A percentile compares a stretch with the other conserved stretches of the same genome.
These are phyloP conservation scores for Raffaelea ambrosiae DNA, from an alignment of 2,329 filamentous ascomycete genomes.

Conservation along the genomic window DNA sequence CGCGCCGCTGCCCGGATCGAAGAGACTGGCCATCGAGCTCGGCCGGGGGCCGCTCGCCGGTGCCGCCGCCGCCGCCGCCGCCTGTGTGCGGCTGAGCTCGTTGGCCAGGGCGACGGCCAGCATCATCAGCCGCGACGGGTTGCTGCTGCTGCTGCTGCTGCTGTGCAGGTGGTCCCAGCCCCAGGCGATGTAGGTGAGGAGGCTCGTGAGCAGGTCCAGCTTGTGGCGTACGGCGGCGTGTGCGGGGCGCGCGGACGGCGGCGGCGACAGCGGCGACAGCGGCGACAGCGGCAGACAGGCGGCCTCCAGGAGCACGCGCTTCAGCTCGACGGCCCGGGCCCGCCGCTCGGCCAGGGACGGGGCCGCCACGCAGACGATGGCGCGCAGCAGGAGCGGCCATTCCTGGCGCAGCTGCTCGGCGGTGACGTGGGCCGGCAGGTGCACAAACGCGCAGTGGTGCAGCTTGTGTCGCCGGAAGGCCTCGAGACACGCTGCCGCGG, in stretches of 20 bases:
- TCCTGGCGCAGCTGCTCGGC: slow-evolving; percentile 21
- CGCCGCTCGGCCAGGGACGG: slow-evolving; percentile 19
- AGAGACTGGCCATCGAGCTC: too few relatives aligned
- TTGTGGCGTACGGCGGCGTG: too few relatives aligned
- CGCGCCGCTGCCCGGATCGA: too few relatives aligned
- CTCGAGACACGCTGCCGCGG: slow-evolving; percentile 10
- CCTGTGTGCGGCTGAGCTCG: too few relatives aligned
- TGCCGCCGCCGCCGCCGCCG: too few relatives aligned
- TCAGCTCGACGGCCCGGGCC: slow-evolving; percentile 20
- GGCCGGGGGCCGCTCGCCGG: too few relatives aligned
- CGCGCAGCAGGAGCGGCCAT: slow-evolving; percentile 24
- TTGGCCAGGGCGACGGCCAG: slow-evolving; percentile 26
- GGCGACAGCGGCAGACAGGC: slow-evolving; percentile 13
- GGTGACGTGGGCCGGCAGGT: slow-evolving; percentile 19
- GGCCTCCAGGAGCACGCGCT: slow-evolving; percentile 19
- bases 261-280: not conserved
- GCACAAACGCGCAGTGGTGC: slow-evolving; percentile 25
- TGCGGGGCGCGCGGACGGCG: too few relatives aligned
- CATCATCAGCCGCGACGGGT: slow-evolving; percentile 26
- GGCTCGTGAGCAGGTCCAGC: slow-evolving; percentile 25
- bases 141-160: slow-evolving; percentile 15
- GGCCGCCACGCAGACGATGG: slow-evolving; percentile 24
- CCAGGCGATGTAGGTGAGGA: slow-evolving; percentile 7
- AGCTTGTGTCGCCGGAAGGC: slow-evolving; percentile 25
- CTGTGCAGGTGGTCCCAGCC: slow-evolving; percentile 19